Evolutionary conservation across 2,329 filamentous ascomycete species (phyloP).

Genomic region (Didymella arachidicola): DNA sequence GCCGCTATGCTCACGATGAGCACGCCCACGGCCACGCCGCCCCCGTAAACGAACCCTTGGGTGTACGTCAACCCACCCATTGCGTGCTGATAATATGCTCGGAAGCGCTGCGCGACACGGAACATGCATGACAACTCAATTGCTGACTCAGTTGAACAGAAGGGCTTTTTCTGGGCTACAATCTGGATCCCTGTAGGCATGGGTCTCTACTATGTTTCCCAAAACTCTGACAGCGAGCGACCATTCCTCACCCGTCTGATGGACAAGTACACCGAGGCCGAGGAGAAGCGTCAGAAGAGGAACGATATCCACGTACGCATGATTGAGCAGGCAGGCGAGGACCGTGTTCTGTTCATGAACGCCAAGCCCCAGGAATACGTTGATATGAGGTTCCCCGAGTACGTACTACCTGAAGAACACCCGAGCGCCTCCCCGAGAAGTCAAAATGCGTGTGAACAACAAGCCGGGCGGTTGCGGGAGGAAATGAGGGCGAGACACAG

Average conservation of each 20-base stretch:
- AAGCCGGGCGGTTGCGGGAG: not conserved
- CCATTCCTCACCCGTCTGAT: constrained; percentile 61
- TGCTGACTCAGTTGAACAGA: constrained; percentile 45
- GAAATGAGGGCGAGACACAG: not conserved
- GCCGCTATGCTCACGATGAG: constrained; percentile 52
- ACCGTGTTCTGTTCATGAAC: constrained; percentile 66
- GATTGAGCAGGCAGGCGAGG: constrained; percentile 68
- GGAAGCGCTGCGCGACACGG: not conserved
- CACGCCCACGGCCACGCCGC: constrained; percentile 46
- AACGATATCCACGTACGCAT: constrained; percentile 68
- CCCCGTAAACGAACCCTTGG: constrained; percentile 59
- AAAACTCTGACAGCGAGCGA: constrained; percentile 50
- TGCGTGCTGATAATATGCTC: constrained; percentile 5
- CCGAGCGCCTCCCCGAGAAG: not conserved
- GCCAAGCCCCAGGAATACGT: constrained; percentile 57
- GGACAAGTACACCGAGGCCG: constrained; percentile 62
- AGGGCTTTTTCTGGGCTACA: constrained; percentile 60
- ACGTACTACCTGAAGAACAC: constrained; percentile 48
- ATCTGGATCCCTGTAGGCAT: constrained; percentile 57
- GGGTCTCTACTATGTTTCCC: constrained; percentile 57
- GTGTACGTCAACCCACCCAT: constrained; percentile 54
- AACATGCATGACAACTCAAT: not conserved
- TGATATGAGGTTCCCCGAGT: constrained; percentile 70
- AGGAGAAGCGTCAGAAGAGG: constrained; percentile 62
- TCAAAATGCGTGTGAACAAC: not conserved